These are phyloP conservation scores for Bassia scoparia DNA, from an alignment of 148 eudicot genomes.

Conservation along the genomic window DNA sequence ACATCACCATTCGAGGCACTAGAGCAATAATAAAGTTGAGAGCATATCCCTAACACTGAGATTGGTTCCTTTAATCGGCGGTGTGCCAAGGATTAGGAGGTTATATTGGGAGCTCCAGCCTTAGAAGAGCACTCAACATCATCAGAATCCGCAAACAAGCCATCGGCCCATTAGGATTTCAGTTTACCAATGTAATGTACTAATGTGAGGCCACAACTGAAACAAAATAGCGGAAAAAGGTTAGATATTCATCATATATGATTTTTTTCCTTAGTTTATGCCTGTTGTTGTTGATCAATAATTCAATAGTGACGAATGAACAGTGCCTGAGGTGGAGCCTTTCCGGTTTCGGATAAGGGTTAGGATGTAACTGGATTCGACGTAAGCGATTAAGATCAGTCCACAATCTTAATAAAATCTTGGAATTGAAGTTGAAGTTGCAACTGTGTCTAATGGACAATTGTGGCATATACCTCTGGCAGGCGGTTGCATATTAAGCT, in stretches of 20 bases:
- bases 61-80: no score
- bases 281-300: neutral
- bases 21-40: no score
- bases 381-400: neutral
- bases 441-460: neutral
- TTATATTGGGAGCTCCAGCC: no score
- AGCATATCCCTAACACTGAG: no score
- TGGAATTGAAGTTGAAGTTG: neutral
- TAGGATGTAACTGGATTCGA: neutral
- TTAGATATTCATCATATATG: neutral
- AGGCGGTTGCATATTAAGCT: no score
- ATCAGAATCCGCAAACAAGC: no score
- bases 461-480: no score
- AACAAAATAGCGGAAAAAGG: neutral
- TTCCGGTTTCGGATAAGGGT: constrained; percentile 11
- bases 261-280: neutral
- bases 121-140: no score
- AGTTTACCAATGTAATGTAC: neutral
- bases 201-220: neutral
- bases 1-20: no score
- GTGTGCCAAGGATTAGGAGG: no score
- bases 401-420: neutral
- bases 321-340: constrained; percentile 11
- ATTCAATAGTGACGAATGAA: neutral
- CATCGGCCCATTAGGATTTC: no score